Conservation (phyloP, 208 protist genomes). For the Endotrypanum monterogeii region DNA sequence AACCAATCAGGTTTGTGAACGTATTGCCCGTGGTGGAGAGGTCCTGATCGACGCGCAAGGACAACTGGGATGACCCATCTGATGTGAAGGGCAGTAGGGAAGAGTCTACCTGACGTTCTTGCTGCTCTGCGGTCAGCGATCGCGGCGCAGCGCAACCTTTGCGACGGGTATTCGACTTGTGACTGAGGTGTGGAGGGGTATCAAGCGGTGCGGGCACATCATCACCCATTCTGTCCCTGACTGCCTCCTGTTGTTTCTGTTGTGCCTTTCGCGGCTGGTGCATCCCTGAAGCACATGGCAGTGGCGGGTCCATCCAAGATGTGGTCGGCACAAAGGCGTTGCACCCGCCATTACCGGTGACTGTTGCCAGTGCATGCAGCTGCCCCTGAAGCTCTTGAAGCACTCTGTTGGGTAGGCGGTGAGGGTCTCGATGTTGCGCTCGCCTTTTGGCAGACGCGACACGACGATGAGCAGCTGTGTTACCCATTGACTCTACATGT, state of each 20-base stretch:
- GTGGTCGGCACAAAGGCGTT: slow-evolving; percentile 26
- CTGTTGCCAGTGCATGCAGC: slow-evolving; percentile 5
- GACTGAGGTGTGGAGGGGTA: background rate
- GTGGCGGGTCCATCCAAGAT: slow-evolving; percentile 10
- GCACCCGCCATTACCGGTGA: background rate
- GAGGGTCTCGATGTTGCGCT: slow-evolving; percentile 13
- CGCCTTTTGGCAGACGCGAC: slow-evolving; percentile 2
- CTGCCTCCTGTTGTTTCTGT: background rate
- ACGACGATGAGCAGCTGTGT: background rate
- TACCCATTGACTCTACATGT: background rate
- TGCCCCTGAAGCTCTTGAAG: slow-evolving; percentile 36
- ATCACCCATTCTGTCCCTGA: background rate
- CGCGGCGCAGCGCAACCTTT: background rate
- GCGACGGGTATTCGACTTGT: background rate
- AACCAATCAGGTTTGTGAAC: slow-evolving; percentile 72
- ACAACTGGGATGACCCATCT: slow-evolving; percentile 15
- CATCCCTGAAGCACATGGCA: background rate
- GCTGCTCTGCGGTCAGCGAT: background rate
- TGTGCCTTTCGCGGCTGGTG: slow-evolving; percentile 3
- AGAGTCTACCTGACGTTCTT: slow-evolving; percentile 23
- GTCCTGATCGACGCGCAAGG: slow-evolving; percentile 12
- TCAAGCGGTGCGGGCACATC: slow-evolving; percentile 17
- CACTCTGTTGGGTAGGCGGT: slow-evolving; percentile 28
- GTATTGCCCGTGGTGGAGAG: slow-evolving; percentile 46
- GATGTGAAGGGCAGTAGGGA: slow-evolving; percentile 24